Evolutionary conservation across 176 grass and related monocot genomes (phyloP).

Genomic region (Tillandsia fasciculata): DNA sequence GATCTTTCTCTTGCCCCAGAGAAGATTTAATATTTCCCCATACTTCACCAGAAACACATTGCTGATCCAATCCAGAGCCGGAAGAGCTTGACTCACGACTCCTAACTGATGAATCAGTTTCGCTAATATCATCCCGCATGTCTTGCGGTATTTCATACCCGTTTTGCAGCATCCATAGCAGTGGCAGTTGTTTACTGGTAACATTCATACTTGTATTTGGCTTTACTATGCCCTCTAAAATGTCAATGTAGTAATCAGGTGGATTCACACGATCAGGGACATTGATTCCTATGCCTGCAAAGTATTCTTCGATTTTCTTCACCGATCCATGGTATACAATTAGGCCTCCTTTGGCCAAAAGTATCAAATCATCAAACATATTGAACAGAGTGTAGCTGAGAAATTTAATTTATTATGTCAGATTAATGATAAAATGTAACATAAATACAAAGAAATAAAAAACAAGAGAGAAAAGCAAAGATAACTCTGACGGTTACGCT

Average conservation of each 20-base stretch:
- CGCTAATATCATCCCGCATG: slow-evolving; percentile 55
- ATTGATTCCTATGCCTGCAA: slow-evolving; percentile 44
- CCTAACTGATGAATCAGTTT: slow-evolving; percentile 23
- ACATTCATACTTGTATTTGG: slow-evolving; percentile 32
- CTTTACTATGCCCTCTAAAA: slow-evolving; percentile 64
- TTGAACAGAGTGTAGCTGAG: slow-evolving; percentile 70
- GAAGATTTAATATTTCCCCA: slow-evolving; percentile 14
- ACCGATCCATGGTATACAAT: slow-evolving; percentile 64
- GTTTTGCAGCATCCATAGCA: slow-evolving; percentile 54
- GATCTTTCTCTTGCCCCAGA: slow-evolving; percentile 35
- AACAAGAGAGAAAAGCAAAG: too few relatives aligned
- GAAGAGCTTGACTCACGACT: slow-evolving; percentile 13
- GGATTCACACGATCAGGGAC: slow-evolving; percentile 69
- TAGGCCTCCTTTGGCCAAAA: slow-evolving; percentile 64
- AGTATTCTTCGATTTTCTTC: slow-evolving; percentile 58
- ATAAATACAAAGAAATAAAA: neutral
- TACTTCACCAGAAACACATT: slow-evolving; percentile 26
- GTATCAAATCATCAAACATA: slow-evolving; percentile 84
- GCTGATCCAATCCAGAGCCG: slow-evolving; percentile 19
- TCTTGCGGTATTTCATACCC: slow-evolving; percentile 55
- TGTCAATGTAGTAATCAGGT: slow-evolving; percentile 73
- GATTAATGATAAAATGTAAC: neutral
- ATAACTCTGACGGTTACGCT: too few relatives aligned
- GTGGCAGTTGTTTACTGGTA: slow-evolving; percentile 39
- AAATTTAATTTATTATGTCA: neutral